Base-by-base conservation (phyloP, 2,329 filamentous ascomycete genomes). In the Byssoonygena ceratinophila region DNA sequence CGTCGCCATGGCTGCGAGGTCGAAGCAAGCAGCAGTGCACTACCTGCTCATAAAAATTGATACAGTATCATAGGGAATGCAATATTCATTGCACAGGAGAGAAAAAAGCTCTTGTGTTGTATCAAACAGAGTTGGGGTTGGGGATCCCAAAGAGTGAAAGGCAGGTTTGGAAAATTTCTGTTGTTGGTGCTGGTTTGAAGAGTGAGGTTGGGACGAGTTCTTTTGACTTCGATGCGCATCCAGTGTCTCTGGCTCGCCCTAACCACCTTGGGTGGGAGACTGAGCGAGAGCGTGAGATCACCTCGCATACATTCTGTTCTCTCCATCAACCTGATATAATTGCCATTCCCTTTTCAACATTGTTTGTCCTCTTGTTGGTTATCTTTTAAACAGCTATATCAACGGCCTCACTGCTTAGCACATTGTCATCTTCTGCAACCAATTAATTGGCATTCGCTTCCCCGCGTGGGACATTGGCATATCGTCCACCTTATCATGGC, bases 1-100 rank as follows among this genome's bases (percentile, higher is more conserved):
- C 68, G 90, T 94, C 75, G 92, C 91, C 92, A 97, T 97, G 68
- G 55, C 50, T 54, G 51, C 51, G 76, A 72, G 68, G 66, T 63
- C 55, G 31, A 55, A 54, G 60, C 54, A 61, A 55, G 53, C 40
- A 46, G 48, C 31, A 31, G n/a, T 32, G 32, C 25, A 47, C 50
- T 52, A 41, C 41, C 43, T 32, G 32, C 41, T 47, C 41, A 46
- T 25, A 14, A 52, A 41, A 46, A n/a, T 16, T 41, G 22, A n/a
- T 18, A 18, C n/a, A 31, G 37, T 40, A 23, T 31, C 50, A 52
- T 52, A 31, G 22, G 27, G 50, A 41, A 40, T 22, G 23, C 16
- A 41, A 46, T 1, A 14, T 5, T 20, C 29, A 43, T 51, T 18
- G 39, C 39, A 37, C 18, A 20, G n/a, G 23, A 20, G 22, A 37